phyloP scores from a whole-genome alignment of 179 eudicot species.

The Spinacia oleracea region DNA sequence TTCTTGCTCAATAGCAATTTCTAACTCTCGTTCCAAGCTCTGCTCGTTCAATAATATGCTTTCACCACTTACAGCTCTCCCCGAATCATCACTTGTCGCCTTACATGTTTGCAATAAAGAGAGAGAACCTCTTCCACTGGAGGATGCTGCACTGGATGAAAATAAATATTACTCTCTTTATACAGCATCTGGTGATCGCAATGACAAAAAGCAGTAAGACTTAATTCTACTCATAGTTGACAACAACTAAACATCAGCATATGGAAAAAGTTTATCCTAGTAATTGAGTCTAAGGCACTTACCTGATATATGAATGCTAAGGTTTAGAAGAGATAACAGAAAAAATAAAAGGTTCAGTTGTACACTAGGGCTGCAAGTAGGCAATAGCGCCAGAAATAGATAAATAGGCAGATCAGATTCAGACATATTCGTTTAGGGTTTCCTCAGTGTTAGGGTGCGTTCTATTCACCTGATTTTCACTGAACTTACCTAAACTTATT shows the following conservation, averaged over 20 bases:
- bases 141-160: slow-evolving; percentile 66
- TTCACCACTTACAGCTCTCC: slow-evolving; percentile 63
- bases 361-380: neutral
- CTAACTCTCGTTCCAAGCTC: slow-evolving; percentile 61
- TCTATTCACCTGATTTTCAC: no score
- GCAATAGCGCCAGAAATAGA: neutral
- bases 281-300: neutral
- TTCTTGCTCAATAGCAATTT: slow-evolving; percentile 73
- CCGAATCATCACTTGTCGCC: slow-evolving; percentile 66
- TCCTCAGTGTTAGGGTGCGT: neutral
- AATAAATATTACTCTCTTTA: slow-evolving; percentile 34
- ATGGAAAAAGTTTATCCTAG: neutral
- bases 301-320: neutral
- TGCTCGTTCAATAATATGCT: slow-evolving; percentile 66
- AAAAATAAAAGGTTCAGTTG: neutral
- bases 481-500: no score
- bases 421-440: neutral
- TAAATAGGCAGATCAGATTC: neutral
- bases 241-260: neutral
- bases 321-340: neutral
- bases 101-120: slow-evolving; percentile 46
- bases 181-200: neutral
- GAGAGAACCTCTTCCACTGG: slow-evolving; percentile 32
- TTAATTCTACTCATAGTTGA: neutral
- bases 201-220: neutral